Conservation (phyloP, 1,284 basidiomycete genomes). For the Moesziomyces parantarcticus region DNA sequence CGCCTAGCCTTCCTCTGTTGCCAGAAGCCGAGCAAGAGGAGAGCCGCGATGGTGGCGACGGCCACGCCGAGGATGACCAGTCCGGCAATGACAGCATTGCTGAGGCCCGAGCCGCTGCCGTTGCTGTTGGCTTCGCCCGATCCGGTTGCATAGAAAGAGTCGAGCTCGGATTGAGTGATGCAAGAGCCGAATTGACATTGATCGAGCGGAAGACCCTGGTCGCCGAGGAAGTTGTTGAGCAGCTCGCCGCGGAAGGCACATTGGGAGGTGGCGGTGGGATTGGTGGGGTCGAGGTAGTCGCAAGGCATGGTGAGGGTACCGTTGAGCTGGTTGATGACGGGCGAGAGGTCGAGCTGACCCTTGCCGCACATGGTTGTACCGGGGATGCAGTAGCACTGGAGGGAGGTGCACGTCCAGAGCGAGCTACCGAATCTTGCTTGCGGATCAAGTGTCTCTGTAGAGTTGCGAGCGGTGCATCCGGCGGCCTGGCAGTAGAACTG, state of each 20-base stretch:
- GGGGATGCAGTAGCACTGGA: conserved; percentile 59
- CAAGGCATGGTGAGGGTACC: conserved; percentile 56
- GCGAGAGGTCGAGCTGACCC: conserved; percentile 37
- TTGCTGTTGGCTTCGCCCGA: conserved; percentile 13
- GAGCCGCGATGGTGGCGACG: conserved; percentile 23
- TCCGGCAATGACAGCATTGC: conserved; percentile 50
- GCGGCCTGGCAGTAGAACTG: conserved; percentile 62
- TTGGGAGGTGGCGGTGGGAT: conserved; percentile 20
- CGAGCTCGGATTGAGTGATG: conserved; percentile 45
- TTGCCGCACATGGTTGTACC: conserved; percentile 49
- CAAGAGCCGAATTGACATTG: conserved; percentile 52
- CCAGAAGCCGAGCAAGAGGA: conserved; percentile 36
- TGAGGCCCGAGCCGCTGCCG: conserved; percentile 24
- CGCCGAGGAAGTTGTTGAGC: conserved; percentile 51
- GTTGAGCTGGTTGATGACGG: conserved; percentile 52
- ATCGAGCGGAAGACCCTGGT: conserved; percentile 43
- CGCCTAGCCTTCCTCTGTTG: conserved; percentile 34
- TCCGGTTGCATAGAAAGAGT: conserved; percentile 34
- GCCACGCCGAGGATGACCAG: conserved; percentile 51
- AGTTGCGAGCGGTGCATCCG: conserved; percentile 44
- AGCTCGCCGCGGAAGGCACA: conserved; percentile 50
- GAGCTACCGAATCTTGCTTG: conserved; percentile 31
- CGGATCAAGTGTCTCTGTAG: conserved; percentile 27
- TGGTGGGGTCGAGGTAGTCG: conserved; percentile 53
- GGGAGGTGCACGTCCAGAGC: conserved; percentile 46